phyloP scores from a whole-genome alignment of 2,329 filamentous ascomycete genomes.

The Neurospora crassa region DNA sequence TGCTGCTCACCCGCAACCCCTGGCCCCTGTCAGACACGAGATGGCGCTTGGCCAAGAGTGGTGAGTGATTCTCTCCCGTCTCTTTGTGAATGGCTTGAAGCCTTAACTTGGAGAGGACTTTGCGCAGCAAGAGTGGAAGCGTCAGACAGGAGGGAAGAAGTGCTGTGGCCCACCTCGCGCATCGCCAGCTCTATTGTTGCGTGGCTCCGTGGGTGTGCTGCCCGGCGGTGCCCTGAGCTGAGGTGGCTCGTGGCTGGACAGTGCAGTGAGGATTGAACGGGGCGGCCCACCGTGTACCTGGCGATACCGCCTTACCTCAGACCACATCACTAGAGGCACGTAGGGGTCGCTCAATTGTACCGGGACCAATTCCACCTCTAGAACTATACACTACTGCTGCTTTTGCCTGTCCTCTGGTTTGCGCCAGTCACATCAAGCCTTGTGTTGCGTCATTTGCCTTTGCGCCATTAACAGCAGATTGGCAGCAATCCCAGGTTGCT shows the following conservation, averaged over 20 bases:
- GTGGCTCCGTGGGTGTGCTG: neutral
- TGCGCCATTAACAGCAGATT: neutral
- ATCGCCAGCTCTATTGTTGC: neutral
- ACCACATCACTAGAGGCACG: neutral
- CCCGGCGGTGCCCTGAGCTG: neutral
- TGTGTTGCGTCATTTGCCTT: neutral
- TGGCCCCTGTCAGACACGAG: constrained; percentile 16
- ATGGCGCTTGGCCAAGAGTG: neutral
- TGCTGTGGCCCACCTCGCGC: neutral
- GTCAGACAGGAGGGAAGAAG: neutral
- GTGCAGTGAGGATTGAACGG: neutral
- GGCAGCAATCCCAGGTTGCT: neutral
- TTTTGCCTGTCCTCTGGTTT: neutral
- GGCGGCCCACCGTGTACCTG: neutral
- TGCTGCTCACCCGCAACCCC: constrained; percentile 20
- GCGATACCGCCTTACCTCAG: neutral
- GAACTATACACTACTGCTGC: neutral
- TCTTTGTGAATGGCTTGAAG: neutral
- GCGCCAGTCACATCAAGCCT: neutral
- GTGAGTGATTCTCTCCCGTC: neutral
- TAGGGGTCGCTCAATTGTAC: neutral
- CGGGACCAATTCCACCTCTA: neutral
- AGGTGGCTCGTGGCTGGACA: neutral
- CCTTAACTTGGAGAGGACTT: neutral
- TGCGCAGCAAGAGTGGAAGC: neutral